Conservation (phyloP, 1,284 basidiomycete species). For the Trametes polyzona region DNA sequence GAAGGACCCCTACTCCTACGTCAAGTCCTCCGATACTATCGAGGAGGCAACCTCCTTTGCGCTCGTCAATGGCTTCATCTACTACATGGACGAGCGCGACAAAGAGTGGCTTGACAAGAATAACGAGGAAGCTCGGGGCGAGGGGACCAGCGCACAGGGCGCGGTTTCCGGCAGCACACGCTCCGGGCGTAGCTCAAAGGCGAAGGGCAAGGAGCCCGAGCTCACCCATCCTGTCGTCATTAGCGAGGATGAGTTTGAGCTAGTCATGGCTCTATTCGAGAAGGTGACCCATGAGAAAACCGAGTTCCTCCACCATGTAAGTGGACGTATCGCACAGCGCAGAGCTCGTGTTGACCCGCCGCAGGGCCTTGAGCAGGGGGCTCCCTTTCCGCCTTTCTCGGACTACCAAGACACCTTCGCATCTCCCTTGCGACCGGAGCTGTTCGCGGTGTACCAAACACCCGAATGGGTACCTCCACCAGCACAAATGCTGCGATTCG, state of each 20-base stretch:
- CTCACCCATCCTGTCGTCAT: conserved; percentile 63
- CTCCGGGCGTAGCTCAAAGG: conserved; percentile 71
- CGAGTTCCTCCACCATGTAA: conserved; percentile 89
- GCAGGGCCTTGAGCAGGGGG: conserved; percentile 65
- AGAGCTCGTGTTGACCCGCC: neutral
- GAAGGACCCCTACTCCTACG: conserved; percentile 80
- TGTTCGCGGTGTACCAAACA: conserved; percentile 34
- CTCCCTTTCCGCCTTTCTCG: conserved; percentile 76
- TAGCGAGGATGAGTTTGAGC: conserved; percentile 91
- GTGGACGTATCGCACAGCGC: conserved; percentile 29
- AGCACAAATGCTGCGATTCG: conserved; percentile 29
- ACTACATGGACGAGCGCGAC: conserved; percentile 97
- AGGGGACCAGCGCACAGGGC: conserved; percentile 81
- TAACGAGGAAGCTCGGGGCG: conserved; percentile 87
- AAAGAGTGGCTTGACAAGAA: conserved; percentile 92
- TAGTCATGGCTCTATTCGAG: conserved; percentile 95
- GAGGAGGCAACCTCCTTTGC: conserved; percentile 73
- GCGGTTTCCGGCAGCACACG: conserved; percentile 55
- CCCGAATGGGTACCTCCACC: conserved; percentile 34
- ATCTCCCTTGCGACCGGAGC: conserved; percentile 24
- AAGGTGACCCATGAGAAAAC: conserved; percentile 89
- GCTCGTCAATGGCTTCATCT: conserved; percentile 74
- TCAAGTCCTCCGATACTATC: conserved; percentile 86
- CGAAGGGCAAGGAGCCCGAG: conserved; percentile 80
- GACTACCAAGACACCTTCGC: conserved; percentile 48